A percentile compares a stretch with the other conserved stretches of the same genome.
Conservation (phyloP, 2,329 filamentous ascomycete species). For the Xylariomycetidae sp. region DNA sequence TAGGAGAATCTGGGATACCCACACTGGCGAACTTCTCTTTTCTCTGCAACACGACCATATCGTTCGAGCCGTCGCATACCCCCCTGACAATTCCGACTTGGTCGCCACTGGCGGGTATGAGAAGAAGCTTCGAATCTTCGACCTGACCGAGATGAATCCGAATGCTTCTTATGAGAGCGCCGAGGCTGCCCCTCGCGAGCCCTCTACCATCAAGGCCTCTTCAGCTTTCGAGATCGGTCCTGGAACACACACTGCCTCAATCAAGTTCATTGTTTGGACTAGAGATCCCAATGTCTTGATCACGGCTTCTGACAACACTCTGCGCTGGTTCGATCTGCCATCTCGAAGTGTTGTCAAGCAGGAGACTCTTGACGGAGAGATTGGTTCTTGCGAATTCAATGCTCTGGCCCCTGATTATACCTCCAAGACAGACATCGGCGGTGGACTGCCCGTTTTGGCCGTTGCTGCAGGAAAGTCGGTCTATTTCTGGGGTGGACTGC, state of each 20-base stretch:
- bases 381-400: conserved; percentile 89
- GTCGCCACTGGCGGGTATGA: conserved; percentile 92
- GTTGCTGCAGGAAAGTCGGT: conserved; percentile 92
- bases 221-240: conserved; percentile 81
- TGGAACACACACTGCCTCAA: conserved; percentile 77
- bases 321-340: conserved; percentile 92
- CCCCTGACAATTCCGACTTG: conserved; percentile 73
- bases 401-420: conserved; percentile 56
- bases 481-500: conserved; percentile 80
- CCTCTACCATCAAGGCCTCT: conserved; percentile 51
- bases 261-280: conserved; percentile 96
- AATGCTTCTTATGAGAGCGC: conserved; percentile 26
- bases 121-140: conserved; percentile 93
- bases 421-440: conserved; percentile 58
- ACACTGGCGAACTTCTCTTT: conserved; percentile 83
- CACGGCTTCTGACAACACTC: conserved; percentile 85
- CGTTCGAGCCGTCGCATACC: conserved; percentile 88
- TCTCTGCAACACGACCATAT: conserved; percentile 92
- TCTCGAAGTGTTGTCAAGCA: conserved; percentile 70
- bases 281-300: conserved; percentile 82
- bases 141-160: conserved; percentile 61
- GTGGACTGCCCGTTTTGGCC: conserved; percentile 69
- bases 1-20: conserved; percentile 95
- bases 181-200: conserved; percentile 25
- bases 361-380: conserved; percentile 74